Percentiles rank a stretch among this genome's conserved stretches.
Conservation (phyloP, 2,329 filamentous ascomycete species). For the Ophiostoma himal-ulmi region DNA sequence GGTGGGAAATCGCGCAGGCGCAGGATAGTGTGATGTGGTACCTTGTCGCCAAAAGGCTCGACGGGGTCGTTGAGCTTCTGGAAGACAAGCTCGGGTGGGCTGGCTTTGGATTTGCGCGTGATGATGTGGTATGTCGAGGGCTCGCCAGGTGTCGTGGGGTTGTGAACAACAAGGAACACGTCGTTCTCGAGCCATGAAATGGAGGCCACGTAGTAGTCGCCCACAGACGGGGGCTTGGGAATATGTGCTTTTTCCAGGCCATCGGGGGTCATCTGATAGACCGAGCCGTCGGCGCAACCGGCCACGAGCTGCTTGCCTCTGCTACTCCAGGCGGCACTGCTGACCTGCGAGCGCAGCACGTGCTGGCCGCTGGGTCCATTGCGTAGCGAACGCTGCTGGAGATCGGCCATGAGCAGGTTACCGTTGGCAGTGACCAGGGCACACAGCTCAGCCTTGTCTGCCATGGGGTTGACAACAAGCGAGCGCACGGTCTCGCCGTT, state of each 20-base stretch:
- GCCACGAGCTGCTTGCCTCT: slow-evolving; percentile 90
- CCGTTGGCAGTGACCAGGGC: slow-evolving; percentile 76
- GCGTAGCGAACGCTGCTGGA: slow-evolving; percentile 59
- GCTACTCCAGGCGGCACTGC: slow-evolving; percentile 83
- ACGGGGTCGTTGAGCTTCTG: slow-evolving; percentile 72
- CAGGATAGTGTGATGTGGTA: slow-evolving; percentile 70
- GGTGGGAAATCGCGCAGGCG: slow-evolving; percentile 77
- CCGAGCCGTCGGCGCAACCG: slow-evolving; percentile 73
- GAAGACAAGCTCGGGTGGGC: slow-evolving; percentile 56
- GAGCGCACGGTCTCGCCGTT: slow-evolving; percentile 67
- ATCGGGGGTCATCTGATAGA: slow-evolving; percentile 76
- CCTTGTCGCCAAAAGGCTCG: slow-evolving; percentile 60
- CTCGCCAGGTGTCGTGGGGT: slow-evolving; percentile 54
- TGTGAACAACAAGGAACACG: slow-evolving; percentile 75
- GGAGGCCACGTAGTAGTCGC: slow-evolving; percentile 67
- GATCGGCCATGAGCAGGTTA: slow-evolving; percentile 75
- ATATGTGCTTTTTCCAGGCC: slow-evolving; percentile 73
- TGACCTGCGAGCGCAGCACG: slow-evolving; percentile 67
- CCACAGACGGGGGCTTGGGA: slow-evolving; percentile 65
- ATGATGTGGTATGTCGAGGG: slow-evolving; percentile 74
- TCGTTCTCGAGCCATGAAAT: slow-evolving; percentile 86
- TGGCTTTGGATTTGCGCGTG: slow-evolving; percentile 53
- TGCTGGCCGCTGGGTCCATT: slow-evolving; percentile 54
- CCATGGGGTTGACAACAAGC: slow-evolving; percentile 72
- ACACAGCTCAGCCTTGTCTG: slow-evolving; percentile 66